Percentiles rank a stretch among this genome's conserved stretches.
Conservation (phyloP, 768 basidiomycete genomes). For the Termitomyces heimii region DNA sequence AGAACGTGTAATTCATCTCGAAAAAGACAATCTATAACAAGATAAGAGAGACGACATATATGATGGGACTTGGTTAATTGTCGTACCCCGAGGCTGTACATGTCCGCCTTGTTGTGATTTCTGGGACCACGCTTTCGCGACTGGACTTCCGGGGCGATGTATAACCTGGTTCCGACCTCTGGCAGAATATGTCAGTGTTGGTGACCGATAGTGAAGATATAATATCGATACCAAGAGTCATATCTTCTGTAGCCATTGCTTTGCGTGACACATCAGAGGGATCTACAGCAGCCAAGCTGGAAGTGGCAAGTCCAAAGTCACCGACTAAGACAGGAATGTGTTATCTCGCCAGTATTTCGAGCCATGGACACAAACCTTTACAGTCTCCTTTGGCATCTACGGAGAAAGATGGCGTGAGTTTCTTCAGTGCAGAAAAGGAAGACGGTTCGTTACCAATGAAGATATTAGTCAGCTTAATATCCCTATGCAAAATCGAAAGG, state of each 20-base stretch:
- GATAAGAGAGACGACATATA: background rate
- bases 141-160: constrained; percentile 90
- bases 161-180: constrained; percentile 89
- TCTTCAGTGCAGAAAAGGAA: background rate
- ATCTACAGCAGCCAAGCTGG: constrained; percentile 73
- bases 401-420: constrained; percentile 12
- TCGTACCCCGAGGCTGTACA: constrained; percentile 89
- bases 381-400: constrained; percentile 78
- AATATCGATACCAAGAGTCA: constrained; percentile 58
- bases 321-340: constrained; percentile 49
- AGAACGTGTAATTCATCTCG: constrained; percentile 89
- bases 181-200: background rate
- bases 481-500: constrained; percentile 81
- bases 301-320: constrained; percentile 90
- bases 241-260: constrained; percentile 47
- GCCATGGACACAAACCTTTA: constrained; percentile 43
- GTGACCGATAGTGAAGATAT: background rate
- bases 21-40: constrained; percentile 82
- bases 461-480: constrained; percentile 92
- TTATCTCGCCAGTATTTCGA: background rate
- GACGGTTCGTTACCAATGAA: constrained; percentile 61
- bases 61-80: too few relatives aligned
- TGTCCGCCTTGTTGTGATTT: constrained; percentile 85
- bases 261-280: constrained; percentile 58
- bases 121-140: constrained; percentile 56